phyloP scores from a whole-genome alignment of 2,329 filamentous ascomycete genomes.

The Ophiostoma triangulosporum region DNA sequence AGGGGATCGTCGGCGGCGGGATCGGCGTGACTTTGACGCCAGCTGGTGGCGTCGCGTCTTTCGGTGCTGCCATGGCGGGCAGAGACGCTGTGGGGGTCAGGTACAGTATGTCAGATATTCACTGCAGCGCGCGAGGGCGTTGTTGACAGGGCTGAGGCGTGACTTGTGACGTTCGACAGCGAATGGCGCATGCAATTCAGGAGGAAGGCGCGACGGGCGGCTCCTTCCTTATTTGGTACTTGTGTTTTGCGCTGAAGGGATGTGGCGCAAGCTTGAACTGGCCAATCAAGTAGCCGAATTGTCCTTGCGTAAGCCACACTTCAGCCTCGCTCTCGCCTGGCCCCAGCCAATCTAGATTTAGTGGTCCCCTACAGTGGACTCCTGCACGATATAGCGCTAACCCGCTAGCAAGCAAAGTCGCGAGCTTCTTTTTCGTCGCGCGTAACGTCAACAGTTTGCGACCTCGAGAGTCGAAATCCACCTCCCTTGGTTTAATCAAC shows the following conservation, averaged over 20 bases:
- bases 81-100: not conserved
- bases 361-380: not conserved
- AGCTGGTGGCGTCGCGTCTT: not conserved
- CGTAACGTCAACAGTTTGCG: not conserved
- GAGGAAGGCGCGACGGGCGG: constrained; percentile 4
- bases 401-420: constrained; percentile 1
- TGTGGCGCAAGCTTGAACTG: constrained; percentile 7
- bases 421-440: constrained; percentile 7
- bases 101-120: not conserved
- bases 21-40: constrained; percentile 13
- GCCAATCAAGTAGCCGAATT: not conserved
- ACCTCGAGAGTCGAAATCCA: not conserved
- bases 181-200: not conserved
- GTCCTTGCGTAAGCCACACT: constrained; percentile 11
- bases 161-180: too few relatives aligned
- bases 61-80: not conserved
- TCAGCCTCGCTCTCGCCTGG: constrained; percentile 11
- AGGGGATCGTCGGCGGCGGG: constrained; percentile 13
- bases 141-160: too few relatives aligned
- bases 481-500: not conserved
- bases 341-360: not conserved
- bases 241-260: not conserved
- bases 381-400: not conserved
- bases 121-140: too few relatives aligned
- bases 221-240: not conserved